Evolutionary conservation across 2,329 filamentous ascomycete species (phyloP).

Genomic region (Nemania sp.): DNA sequence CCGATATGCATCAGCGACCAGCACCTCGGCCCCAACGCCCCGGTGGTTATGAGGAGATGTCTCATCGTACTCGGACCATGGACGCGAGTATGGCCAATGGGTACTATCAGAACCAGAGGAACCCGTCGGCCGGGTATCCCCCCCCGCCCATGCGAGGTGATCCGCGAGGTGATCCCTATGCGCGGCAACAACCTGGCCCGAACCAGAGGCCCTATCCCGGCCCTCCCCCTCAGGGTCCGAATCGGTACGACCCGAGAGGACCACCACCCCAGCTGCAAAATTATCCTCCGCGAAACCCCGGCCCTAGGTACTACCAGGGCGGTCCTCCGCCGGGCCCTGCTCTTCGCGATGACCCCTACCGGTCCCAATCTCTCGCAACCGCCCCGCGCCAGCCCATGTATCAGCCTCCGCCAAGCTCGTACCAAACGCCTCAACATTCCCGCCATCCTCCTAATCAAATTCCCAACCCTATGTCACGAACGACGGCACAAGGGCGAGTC

Average conservation of each 20-base stretch:
- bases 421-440: slow-evolving; percentile 72
- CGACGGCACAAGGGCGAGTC: slow-evolving; percentile 87
- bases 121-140: slow-evolving; percentile 54
- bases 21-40: slow-evolving; percentile 53
- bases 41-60: slow-evolving; percentile 46
- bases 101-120: slow-evolving; percentile 59
- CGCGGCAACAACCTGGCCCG: slow-evolving; percentile 51
- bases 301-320: slow-evolving; percentile 65
- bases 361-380: slow-evolving; percentile 90
- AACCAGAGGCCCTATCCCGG: slow-evolving; percentile 72
- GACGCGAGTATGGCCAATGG: slow-evolving; percentile 53
- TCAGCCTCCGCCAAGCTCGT: slow-evolving; percentile 63
- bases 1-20: slow-evolving; percentile 64
- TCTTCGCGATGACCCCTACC: slow-evolving; percentile 81
- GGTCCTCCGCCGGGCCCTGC: slow-evolving; percentile 65
- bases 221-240: slow-evolving; percentile 53
- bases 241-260: slow-evolving; percentile 68
- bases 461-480: slow-evolving; percentile 68
- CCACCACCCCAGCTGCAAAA: slow-evolving; percentile 52
- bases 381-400: slow-evolving; percentile 75
- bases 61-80: slow-evolving; percentile 48
- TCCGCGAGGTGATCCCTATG: slow-evolving; percentile 45
- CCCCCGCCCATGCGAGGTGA: slow-evolving; percentile 40
- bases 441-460: slow-evolving; percentile 76
- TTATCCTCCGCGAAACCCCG: slow-evolving; percentile 51